A percentile compares a stretch with the other conserved stretches of the same genome.
Conservation (phyloP, 129 eudicot genomes). For the Mikania micrantha region DNA sequence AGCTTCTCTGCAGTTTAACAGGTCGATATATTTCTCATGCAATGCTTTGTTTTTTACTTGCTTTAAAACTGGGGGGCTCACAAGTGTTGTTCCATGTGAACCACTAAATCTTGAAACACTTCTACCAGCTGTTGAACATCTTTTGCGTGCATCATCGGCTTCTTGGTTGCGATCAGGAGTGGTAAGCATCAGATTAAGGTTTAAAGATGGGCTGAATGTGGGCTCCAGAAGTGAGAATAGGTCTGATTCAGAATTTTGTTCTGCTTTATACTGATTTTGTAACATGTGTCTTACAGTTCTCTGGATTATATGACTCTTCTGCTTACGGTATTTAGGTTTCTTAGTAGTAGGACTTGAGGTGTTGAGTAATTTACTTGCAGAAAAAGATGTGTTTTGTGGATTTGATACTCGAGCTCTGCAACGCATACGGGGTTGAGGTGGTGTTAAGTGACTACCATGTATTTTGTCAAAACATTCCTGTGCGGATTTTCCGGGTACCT, state of each 20-base stretch:
- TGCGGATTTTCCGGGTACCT: conserved; percentile 98
- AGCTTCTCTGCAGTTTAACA: conserved; percentile 64
- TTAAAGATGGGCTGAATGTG: conserved; percentile 16
- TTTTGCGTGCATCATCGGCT: conserved; percentile 26
- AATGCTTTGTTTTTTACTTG: conserved; percentile 73
- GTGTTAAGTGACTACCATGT: conserved; percentile 69
- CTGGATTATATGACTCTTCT: conserved; percentile 44
- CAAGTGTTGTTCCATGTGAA: conserved; percentile 25
- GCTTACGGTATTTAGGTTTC: conserved; percentile 26
- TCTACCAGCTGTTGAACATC: conserved; percentile 45
- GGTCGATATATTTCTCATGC: conserved; percentile 89
- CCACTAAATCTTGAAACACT: conserved; percentile 38
- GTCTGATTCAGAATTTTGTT: conserved; percentile 49
- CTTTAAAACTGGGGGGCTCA: conserved; percentile 85
- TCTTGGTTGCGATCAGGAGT: conserved; percentile 41
- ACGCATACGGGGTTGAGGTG: conserved; percentile 51
- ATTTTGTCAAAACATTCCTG: conserved; percentile 83
- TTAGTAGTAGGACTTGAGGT: conserved; percentile 37
- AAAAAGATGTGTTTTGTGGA: conserved; percentile 28
- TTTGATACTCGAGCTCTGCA: conserved; percentile 35
- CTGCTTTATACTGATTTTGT: conserved; percentile 44
- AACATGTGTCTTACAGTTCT: conserved; percentile 56
- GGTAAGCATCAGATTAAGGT: conserved; percentile 5
- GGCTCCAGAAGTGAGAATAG: conserved; percentile 64
- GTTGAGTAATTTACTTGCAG: conserved; percentile 51